These are phyloP conservation scores for Chalciporus chontae DNA, from an alignment of 768 basidiomycete genomes.

Conservation along the genomic window DNA sequence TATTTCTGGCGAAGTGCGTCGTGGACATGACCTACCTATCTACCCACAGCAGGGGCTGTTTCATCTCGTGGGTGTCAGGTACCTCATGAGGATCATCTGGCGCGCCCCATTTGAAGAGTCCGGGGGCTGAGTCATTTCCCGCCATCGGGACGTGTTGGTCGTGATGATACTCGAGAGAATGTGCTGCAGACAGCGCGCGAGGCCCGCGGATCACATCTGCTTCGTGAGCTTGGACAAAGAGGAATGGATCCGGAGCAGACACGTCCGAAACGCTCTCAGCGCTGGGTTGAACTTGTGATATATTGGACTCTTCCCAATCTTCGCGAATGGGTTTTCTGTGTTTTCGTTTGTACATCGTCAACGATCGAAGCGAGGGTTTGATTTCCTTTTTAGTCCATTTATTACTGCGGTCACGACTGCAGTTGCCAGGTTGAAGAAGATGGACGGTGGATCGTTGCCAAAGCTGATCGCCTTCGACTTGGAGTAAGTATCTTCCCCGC, in stretches of 20 bases:
- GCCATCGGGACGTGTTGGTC: constrained; percentile 5
- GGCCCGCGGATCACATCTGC: constrained; percentile 64
- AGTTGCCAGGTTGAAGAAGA: not conserved
- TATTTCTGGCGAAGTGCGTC: constrained; percentile 7
- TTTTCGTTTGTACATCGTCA: constrained; percentile 27
- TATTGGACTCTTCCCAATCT: constrained; percentile 7
- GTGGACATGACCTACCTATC: constrained; percentile 68
- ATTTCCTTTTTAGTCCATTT: too few relatives aligned
- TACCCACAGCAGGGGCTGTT: constrained; percentile 50
- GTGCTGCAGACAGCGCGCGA: constrained; percentile 37
- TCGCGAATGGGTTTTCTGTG: constrained; percentile 13
- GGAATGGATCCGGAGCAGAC: constrained; percentile 22
- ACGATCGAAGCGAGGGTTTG: too few relatives aligned
- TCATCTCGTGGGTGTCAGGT: not conserved
- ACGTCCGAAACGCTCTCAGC: not conserved
- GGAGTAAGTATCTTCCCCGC: constrained; percentile 49
- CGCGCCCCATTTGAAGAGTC: constrained; percentile 34
- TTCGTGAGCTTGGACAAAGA: constrained; percentile 72
- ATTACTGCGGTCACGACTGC: too few relatives aligned
- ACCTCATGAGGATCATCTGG: constrained; percentile 6
- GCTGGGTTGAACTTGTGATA: constrained; percentile 3
- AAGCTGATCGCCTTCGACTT: constrained; percentile 77
- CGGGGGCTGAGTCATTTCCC: constrained; percentile 23
- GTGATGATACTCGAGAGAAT: constrained; percentile 30
- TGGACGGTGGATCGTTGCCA: constrained; percentile 40